Evolutionary conservation across 148 eudicot genomes (phyloP), one percentile per base, ranked within the genome.

Genomic region (Rheum nobile): DNA sequence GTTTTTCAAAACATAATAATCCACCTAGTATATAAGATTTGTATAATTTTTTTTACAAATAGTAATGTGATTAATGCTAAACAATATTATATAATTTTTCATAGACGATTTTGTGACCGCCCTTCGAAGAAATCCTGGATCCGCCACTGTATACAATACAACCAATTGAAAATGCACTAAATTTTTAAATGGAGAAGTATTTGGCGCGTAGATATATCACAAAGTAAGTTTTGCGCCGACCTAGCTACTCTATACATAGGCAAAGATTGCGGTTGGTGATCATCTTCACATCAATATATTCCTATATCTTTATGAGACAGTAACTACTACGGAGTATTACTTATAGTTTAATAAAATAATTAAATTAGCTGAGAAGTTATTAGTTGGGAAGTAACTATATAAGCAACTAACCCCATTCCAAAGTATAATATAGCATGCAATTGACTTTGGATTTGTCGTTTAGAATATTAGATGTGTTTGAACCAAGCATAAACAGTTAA

Each of bases 221-320:
- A 17, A 48, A 48, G 22, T 48, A 48, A 48, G 8, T 48, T 48
- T 48, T 48, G 24, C 24, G 19, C 7, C 26, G 26, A 50, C 57
- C 57, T 50, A n/a, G n/a, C n/a, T n/a, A 50, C 57, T 50, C 57
- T 50, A 50, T 50, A n/a, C 26, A 50, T 50, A 50, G 57, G 57
- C 26, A 50, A n/a, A 50, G 0, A 48, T 48, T 7, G 19, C 24
- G 24, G 55, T 48, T 48, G 55, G 50, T 46, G 54, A 47, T 47
- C 54, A 47, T 47, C 54, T 47, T 47, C 8, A 47, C 54, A 17
- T 47, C 13, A 47, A 47, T 4, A 47, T 13, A 16, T 19, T n/a
- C n/a, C n/a, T 47, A 19, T 47, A 47, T 47, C 3, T 47, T 47
- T 19, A 47, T 47, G 6, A 37, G 39, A 37, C 39, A 37, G 39